phyloP scores from a whole-genome alignment of 495 filamentous ascomycete genomes.

The Aspergillus mulundensis region DNA sequence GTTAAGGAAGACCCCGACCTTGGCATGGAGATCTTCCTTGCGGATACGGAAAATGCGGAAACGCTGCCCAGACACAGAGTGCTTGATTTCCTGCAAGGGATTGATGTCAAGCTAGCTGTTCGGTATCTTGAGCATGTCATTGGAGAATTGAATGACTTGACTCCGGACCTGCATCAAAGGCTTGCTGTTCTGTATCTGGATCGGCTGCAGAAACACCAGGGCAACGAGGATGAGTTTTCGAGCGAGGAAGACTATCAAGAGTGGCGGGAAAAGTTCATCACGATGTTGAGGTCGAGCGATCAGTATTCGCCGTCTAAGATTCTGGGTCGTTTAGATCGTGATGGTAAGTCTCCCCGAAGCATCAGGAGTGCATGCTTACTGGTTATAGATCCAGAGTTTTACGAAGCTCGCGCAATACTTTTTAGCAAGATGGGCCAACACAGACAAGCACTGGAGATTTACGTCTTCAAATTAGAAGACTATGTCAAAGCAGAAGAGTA shows the following conservation, averaged over 20 bases:
- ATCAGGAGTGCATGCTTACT: background rate
- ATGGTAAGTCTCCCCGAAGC: conserved; percentile 52
- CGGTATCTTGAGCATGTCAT: conserved; percentile 91
- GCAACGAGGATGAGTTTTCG: conserved; percentile 29
- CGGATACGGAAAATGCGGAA: conserved; percentile 93
- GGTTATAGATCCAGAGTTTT: conserved; percentile 70
- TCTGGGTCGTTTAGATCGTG: conserved; percentile 68
- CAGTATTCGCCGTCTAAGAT: conserved; percentile 78
- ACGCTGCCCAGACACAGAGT: conserved; percentile 75
- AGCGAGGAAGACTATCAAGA: conserved; percentile 49
- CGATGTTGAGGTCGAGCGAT: conserved; percentile 69
- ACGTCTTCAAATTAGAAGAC: conserved; percentile 88
- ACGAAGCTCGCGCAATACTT: conserved; percentile 85
- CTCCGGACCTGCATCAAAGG: conserved; percentile 80
- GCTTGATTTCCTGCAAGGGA: conserved; percentile 63
- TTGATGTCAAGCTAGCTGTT: conserved; percentile 68
- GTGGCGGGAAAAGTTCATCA: conserved; percentile 61
- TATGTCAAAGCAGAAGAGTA: conserved; percentile 91
- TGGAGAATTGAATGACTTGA: conserved; percentile 76
- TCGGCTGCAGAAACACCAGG: conserved; percentile 47
- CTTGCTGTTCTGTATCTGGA: conserved; percentile 74
- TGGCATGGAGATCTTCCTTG: conserved; percentile 94
- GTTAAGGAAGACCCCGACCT: conserved; percentile 63
- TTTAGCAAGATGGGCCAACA: conserved; percentile 95
- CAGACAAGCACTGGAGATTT: conserved; percentile 89